Evolutionary conservation across 1,284 basidiomycete species (phyloP), one percentile per base, ranked within the genome.

Genomic region (Hortiboletus rubellus): DNA sequence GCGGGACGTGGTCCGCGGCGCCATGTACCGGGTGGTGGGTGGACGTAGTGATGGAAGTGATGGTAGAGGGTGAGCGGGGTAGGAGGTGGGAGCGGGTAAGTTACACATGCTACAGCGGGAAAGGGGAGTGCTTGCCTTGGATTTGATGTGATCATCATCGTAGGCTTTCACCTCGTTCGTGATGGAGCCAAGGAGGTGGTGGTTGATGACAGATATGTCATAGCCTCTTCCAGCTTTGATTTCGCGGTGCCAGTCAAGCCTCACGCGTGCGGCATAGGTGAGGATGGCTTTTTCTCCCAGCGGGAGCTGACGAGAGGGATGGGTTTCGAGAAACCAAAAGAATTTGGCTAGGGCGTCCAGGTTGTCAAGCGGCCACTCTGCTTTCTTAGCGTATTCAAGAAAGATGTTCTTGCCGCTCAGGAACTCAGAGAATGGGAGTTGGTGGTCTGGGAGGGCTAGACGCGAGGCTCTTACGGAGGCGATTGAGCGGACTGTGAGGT

Each of bases 211-310:
- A 7, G 3, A 27, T 4, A 27, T 27, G 27, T 27, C 27, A 27
- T 27, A 27, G 27, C 27, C 27, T 27, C 7, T 27, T 27, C 27
- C 9, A 0, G 45, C 46, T 24, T 52, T 52, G n/a, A 50, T 27
- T 5, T 50, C 9, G 0, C 3, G 0, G 14, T 50, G 46, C 27
- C 24, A 53, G 30, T 53, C 14, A 0, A 36, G 11, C 8, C 3
- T 1, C 0, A 50, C 7, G 0, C 2, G 3, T 0, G 10, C 40
- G 0, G 30, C 10, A 1, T 52, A 49, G 1, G 14, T 48, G 1
- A 52, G 44, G 8, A 52, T 48, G 22, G 22, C 5, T 3, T 17
- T 37, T 4, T 49, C 14, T 1, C 18, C 33, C 3, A 47, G 3
- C 0, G 18, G 45, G 0, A 18, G 9, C 1, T 49, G 51, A 11